These are phyloP conservation scores for Citrus reticulata DNA, from an alignment of 345 rosid species.

Conservation along the genomic window DNA sequence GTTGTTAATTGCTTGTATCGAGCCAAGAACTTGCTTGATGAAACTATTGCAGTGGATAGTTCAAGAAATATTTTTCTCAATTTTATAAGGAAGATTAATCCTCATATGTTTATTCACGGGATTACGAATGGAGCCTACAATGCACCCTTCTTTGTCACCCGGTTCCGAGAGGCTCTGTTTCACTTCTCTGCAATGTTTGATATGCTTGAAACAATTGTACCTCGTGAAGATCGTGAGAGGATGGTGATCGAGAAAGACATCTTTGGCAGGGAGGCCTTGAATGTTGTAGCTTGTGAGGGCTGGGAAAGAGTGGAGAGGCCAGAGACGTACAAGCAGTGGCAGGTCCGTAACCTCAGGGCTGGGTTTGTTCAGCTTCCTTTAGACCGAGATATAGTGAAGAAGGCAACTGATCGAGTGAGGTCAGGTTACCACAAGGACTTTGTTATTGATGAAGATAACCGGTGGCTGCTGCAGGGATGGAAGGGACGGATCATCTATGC, in stretches of 20 bases:
- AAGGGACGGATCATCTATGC: constrained; percentile 78
- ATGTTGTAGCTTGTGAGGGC: constrained; percentile 86
- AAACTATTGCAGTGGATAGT: constrained; percentile 58
- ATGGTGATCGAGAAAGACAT: constrained; percentile 70
- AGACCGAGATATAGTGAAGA: constrained; percentile 38
- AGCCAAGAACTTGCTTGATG: constrained; percentile 72
- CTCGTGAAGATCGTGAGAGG: constrained; percentile 75
- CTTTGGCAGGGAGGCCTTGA: constrained; percentile 79
- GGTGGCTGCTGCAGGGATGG: constrained; percentile 94
- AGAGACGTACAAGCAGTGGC: constrained; percentile 96
- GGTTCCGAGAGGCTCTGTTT: constrained; percentile 90
- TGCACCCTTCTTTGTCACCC: constrained; percentile 83
- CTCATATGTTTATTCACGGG: constrained; percentile 61
- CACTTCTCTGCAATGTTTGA: constrained; percentile 89
- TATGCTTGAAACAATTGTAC: constrained; percentile 72
- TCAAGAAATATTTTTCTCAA: constrained; percentile 56
- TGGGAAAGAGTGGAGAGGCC: constrained; percentile 96
- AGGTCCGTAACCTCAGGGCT: constrained; percentile 60
- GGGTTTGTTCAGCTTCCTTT: constrained; percentile 73
- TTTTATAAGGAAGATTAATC: constrained; percentile 66
- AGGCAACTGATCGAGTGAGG: constrained; percentile 39
- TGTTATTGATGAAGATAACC: constrained; percentile 61
- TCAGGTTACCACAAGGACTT: constrained; percentile 72
- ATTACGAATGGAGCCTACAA: constrained; percentile 66
- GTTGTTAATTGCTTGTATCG: constrained; percentile 73